Evolutionary conservation across 257 asterid genomes (phyloP).

Genomic region (Datura wrightii): DNA sequence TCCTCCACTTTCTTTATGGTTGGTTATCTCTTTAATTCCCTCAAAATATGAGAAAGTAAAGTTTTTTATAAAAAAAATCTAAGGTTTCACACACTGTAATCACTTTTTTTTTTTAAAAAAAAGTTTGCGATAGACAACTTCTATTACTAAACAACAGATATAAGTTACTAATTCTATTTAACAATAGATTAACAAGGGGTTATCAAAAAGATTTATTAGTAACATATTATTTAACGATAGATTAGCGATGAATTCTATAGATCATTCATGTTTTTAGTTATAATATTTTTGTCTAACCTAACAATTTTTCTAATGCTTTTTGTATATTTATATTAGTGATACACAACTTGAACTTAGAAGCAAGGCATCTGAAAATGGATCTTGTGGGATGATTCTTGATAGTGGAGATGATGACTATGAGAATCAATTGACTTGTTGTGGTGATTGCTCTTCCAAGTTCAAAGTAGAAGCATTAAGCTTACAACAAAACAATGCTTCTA

Average conservation of each 20-base stretch:
- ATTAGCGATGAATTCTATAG: neutral
- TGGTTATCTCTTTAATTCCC: neutral
- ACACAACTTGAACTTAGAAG: constrained; percentile 42
- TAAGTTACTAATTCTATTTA: neutral
- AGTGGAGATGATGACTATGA: constrained; percentile 42
- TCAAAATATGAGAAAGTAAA: neutral
- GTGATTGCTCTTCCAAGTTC: constrained; percentile 54
- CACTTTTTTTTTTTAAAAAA: neutral
- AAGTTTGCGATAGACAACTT: neutral
- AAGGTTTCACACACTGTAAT: neutral
- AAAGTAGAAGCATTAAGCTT: constrained; percentile 49
- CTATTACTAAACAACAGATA: neutral
- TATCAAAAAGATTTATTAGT: neutral
- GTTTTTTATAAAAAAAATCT: neutral
- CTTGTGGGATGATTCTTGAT: constrained; percentile 34
- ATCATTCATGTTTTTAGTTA: neutral
- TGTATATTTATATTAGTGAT: constrained; percentile 32
- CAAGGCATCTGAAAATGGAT: constrained; percentile 40
- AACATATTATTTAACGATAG: neutral
- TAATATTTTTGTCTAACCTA: neutral
- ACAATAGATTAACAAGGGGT: no score
- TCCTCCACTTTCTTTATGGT: neutral
- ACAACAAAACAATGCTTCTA: constrained; percentile 30
- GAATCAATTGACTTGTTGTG: constrained; percentile 50
- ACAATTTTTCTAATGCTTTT: neutral